These are phyloP conservation scores for Exserohilum rostratum DNA, from an alignment of 2,329 filamentous ascomycete species.

Conservation along the genomic window DNA sequence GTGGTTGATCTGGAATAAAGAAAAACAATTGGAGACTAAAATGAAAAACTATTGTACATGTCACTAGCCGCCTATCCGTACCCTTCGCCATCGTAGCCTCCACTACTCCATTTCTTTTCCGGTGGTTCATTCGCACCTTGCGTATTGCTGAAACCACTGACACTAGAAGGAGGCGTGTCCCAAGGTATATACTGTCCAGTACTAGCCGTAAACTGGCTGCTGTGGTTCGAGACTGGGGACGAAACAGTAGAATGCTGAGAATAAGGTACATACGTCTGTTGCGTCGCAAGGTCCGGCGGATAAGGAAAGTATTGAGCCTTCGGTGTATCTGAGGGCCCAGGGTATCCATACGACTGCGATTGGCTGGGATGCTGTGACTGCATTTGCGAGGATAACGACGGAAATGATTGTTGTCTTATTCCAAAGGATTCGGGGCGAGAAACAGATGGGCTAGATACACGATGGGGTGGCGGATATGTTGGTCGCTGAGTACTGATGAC, in stretches of 20 bases:
- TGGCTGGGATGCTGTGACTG: not conserved
- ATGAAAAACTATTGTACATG: no score
- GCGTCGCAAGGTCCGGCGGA: no score
- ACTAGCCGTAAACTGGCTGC: slow-evolving; percentile 13
- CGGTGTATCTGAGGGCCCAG: not conserved
- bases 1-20: no score
- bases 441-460: not conserved
- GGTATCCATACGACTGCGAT: not conserved
- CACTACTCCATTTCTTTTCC: not conserved
- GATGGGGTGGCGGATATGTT: not conserved
- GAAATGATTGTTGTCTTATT: not conserved
- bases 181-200: slow-evolving; percentile 4
- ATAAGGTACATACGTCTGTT: not conserved
- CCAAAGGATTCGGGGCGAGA: not conserved
- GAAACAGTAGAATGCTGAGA: not conserved
- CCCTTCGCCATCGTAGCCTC: not conserved
- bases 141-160: not conserved
- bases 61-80: not conserved
- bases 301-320: not conserved
- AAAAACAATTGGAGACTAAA: no score
- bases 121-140: not conserved
- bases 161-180: slow-evolving; percentile 8
- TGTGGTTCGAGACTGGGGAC: slow-evolving; percentile 9
- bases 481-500: not conserved
- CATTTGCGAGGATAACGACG: not conserved